Conservation (phyloP, 2,329 filamentous ascomycete species). For the Colletotrichum gloeosporioides region DNA sequence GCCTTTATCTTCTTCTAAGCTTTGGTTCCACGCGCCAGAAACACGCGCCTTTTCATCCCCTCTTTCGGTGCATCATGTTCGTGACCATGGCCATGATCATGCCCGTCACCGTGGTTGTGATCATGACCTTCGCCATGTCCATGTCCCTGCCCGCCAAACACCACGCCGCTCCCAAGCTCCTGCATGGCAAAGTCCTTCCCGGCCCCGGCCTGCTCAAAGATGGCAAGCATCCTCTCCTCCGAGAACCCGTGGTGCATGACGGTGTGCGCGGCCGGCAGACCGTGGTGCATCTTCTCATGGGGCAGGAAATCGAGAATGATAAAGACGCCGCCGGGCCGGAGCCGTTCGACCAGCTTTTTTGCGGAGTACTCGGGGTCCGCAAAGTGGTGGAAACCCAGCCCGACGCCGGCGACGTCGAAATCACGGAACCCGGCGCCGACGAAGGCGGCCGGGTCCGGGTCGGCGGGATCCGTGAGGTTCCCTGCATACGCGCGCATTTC, state of each 20-base stretch:
- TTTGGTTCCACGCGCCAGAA: slow-evolving; percentile 29
- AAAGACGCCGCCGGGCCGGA: slow-evolving; percentile 70
- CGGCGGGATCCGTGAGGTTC: slow-evolving; percentile 56
- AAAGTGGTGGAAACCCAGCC: slow-evolving; percentile 72
- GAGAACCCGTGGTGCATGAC: slow-evolving; percentile 73
- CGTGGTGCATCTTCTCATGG: slow-evolving; percentile 42
- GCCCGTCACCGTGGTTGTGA: slow-evolving; percentile 30
- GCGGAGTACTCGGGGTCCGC: slow-evolving; percentile 67
- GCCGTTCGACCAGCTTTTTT: slow-evolving; percentile 61
- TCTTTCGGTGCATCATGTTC: slow-evolving; percentile 34
- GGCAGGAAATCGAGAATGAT: slow-evolving; percentile 72
- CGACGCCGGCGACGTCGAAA: slow-evolving; percentile 72
- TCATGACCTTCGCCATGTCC: slow-evolving; percentile 5
- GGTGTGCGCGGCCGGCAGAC: slow-evolving; percentile 44
- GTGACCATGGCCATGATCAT: slow-evolving; percentile 16
- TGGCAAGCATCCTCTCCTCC: slow-evolving; percentile 58
- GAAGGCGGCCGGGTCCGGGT: slow-evolving; percentile 59
- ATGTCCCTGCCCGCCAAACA: slow-evolving; percentile 36
- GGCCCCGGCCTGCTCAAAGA: slow-evolving; percentile 70
- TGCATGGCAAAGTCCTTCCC: slow-evolving; percentile 62
- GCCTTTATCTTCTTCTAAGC: neutral
- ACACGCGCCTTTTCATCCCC: slow-evolving; percentile 46
- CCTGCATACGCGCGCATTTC: slow-evolving; percentile 64
- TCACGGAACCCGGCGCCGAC: slow-evolving; percentile 66
- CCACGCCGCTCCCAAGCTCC: slow-evolving; percentile 55